Evolutionary conservation across 129 eudicot genomes (phyloP).

Genomic region (Pseudognaphalium luteoalbum): DNA sequence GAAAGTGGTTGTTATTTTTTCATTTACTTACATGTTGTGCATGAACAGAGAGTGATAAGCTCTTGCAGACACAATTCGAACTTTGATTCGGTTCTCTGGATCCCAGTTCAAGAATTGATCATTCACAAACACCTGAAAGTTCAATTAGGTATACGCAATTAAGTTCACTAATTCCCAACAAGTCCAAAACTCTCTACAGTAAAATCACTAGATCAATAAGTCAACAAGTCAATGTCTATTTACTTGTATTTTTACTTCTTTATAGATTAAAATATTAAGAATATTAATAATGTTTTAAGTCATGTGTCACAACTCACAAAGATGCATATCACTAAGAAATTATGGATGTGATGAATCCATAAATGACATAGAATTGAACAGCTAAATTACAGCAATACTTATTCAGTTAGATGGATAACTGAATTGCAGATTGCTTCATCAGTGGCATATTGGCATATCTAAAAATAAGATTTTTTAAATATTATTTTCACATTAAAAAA

Average conservation of each 20-base stretch:
- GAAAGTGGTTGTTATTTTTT: conserved; percentile 5
- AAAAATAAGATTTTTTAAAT: no score
- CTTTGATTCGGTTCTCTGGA: conserved; percentile 89
- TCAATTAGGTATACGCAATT: conserved; percentile 3
- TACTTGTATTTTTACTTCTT: background rate
- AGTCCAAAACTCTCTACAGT: background rate
- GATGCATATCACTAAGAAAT: no score
- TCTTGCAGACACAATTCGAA: conserved; percentile 94
- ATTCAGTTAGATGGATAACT: no score
- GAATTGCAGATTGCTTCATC: no score
- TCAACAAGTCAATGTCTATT: background rate
- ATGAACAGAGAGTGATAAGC: conserved; percentile 97
- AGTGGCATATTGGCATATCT: no score
- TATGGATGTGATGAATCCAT: no score
- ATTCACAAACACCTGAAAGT: conserved; percentile 78
- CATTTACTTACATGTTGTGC: conserved; percentile 90
- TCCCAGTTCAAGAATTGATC: conserved; percentile 99
- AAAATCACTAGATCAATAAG: conserved; percentile 15
- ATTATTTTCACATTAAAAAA: background rate
- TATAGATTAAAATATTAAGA: no score
- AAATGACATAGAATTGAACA: no score
- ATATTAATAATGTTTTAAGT: no score
- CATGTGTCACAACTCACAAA: no score
- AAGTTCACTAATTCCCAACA: background rate
- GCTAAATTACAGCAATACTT: no score